Evolutionary conservation across 179 eudicot species (phyloP), one percentile per base, ranked within the genome.

Genomic region (Sideroxylon spinosum): DNA sequence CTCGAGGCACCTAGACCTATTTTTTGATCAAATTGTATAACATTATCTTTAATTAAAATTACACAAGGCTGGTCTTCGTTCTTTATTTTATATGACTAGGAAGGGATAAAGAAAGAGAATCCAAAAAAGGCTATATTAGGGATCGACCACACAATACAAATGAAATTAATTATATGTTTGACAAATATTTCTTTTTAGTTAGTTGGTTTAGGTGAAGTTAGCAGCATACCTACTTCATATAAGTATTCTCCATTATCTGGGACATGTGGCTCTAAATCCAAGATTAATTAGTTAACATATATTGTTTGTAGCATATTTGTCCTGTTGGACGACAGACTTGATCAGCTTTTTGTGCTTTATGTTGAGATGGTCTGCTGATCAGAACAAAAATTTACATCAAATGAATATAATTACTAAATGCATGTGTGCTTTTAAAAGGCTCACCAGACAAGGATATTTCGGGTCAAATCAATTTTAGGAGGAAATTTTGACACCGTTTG

Each of bases 51-150:
- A 3, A 37, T 37, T 37, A 37, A 37, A 37, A 37, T 37, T 3
- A 37, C 4, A 37, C 44, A 37, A 37, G 4, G 44, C 5, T 37
- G 1, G 44, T 37, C 44, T 37, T 37, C 14, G 9, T 23, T 49
- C 0, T 66, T 17, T n/a, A 9, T 37, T 56, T 73, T 55, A 28
- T 49, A 66, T 20, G 55, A 60, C 53, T 48, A 61, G 56, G 37
- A 28, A 44, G 48, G 25, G 76, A 83, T 73, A 83, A 80, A 68
- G 76, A 61, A 79, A 76, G 26, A 77, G 83, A 52, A 80, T 83
- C 85, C 85, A 79, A 79, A 71, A 78, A 83, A 76, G 73, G 26
- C 44, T 37, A 37, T 3, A 68, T 22, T 53, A 37, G 44, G 6
- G 44, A 72, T 60, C 57, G 20, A 70, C 76, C 17, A 56, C 71